A percentile compares a stretch with the other conserved stretches of the same genome.
Evolutionary conservation across 805 yeast genomes (phyloP).

Genomic region (Starmerella stigmatis): DNA sequence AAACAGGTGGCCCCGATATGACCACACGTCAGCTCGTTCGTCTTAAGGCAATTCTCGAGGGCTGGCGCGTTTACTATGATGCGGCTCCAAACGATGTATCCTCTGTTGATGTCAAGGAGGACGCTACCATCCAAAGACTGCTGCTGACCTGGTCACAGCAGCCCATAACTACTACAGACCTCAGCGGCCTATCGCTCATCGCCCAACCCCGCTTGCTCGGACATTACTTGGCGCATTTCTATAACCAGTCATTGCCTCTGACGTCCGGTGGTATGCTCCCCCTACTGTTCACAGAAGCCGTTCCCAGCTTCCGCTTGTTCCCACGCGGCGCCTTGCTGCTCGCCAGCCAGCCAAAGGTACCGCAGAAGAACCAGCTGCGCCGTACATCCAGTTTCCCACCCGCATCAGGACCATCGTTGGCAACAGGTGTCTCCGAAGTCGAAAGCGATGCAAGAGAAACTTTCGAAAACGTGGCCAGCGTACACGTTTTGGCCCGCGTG

Average conservation of each 20-base stretch:
- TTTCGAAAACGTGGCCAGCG: slow-evolving; percentile 26
- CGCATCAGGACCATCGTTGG: slow-evolving; percentile 15
- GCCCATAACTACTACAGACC: slow-evolving; percentile 13
- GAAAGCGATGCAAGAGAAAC: slow-evolving; percentile 35
- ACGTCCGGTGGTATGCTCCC: slow-evolving; percentile 56
- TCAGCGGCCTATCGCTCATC: slow-evolving; percentile 37
- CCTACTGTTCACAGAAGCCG: slow-evolving; percentile 48
- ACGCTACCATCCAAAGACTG: slow-evolving; percentile 17
- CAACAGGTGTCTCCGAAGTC: slow-evolving; percentile 41
- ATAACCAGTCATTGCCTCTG: slow-evolving; percentile 45
- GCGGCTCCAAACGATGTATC: slow-evolving; percentile 36
- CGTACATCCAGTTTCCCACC: slow-evolving; percentile 34
- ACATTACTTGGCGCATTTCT: slow-evolving; percentile 35
- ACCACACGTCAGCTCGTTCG: slow-evolving; percentile 37
- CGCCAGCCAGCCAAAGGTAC: slow-evolving; percentile 37
- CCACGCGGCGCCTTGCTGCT: slow-evolving; percentile 40
- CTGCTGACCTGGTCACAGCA: slow-evolving; percentile 39
- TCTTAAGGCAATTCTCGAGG: slow-evolving; percentile 58
- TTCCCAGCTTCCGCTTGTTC: slow-evolving; percentile 48
- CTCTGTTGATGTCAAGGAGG: slow-evolving; percentile 32
- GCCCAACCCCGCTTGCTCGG: slow-evolving; percentile 54
- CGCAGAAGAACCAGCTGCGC: slow-evolving; percentile 7
- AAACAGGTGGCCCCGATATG: not conserved
- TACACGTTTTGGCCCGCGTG: slow-evolving; percentile 44
- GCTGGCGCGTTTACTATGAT: slow-evolving; percentile 69